These are phyloP conservation scores for Pestalotiopsis sp. DNA, from an alignment of 2,329 filamentous ascomycete species.

Conservation along the genomic window DNA sequence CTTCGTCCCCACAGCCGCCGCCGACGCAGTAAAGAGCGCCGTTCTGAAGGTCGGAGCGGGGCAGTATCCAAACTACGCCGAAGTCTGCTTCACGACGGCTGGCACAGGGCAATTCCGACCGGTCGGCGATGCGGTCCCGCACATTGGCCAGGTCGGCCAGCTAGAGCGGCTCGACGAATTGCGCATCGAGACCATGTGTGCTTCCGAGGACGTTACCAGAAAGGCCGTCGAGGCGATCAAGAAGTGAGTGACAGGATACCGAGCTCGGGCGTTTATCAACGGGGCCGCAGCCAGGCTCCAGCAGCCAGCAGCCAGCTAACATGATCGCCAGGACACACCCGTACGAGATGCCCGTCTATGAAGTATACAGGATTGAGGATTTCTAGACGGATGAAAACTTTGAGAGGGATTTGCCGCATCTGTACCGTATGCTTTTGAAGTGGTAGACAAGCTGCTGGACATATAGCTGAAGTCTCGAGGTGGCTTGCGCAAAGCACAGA, in stretches of 20 bases:
- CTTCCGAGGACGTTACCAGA: conserved; percentile 56
- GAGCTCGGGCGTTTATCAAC: not conserved
- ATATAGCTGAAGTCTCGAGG: no score
- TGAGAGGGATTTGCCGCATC: no score
- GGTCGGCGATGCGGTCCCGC: conserved; percentile 59
- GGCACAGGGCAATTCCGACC: conserved; percentile 69
- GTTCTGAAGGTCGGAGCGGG: conserved; percentile 61
- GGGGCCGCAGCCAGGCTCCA: no score
- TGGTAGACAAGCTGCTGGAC: no score
- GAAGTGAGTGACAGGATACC: conserved; percentile 44
- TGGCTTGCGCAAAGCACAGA: no score
- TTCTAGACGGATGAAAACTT: not conserved
- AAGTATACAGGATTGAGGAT: not conserved
- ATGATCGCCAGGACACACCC: conserved; percentile 42
- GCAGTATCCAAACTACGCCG: conserved; percentile 52
- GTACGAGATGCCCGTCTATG: conserved; percentile 29
- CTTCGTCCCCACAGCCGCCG: conserved; percentile 43
- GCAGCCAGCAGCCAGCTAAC: not conserved
- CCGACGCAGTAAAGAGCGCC: conserved; percentile 53
- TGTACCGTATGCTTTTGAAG: no score
- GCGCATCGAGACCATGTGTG: conserved; percentile 62
- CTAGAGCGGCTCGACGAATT: conserved; percentile 62
- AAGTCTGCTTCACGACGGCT: conserved; percentile 49
- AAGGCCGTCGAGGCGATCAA: conserved; percentile 65
- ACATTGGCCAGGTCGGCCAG: conserved; percentile 58